Base-by-base conservation (phyloP, 2,329 filamentous ascomycete genomes). In the Decorospora gaudefroyi region DNA sequence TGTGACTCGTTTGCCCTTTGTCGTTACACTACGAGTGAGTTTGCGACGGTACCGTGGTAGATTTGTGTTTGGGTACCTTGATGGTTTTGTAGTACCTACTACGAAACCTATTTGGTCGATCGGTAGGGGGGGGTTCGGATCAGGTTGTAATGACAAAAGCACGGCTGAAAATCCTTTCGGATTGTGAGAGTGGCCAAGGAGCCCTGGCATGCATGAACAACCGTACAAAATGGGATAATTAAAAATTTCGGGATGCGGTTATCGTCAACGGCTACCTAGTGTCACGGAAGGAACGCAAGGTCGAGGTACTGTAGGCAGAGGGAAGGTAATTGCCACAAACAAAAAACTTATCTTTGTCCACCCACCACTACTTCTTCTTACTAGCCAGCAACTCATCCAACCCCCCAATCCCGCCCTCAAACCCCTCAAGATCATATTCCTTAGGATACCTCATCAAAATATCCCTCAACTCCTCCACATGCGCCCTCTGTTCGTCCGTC, bases 401-500 rank as follows among this genome's bases (percentile, higher is more conserved):
- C 11, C 83, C 85, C 29, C 82, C 78, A 46, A 84, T 77, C 0
- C 90, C 90, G 3, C 82, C 88, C 53, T 95, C 87, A 70, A 82
- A 90, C 55, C 85, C 82, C 11, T 77, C 78, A 33, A 93, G 66
- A 70, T 97, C 90, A 71, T 99, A 99, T 76, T 99, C 93, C 23
- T 88, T 84, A 0, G 92, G 91, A 73, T 97, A 99, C 59, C 80
- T 84, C 57, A 92, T 83, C 36, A 99, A 66, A 37, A 96, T 79
- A n/a, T 82, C 79, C 65, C 77, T 87, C 61, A 97, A 75, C 72
- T 91, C 81, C 53, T 73, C 72, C 75, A 89, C 90, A 76, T 99
- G 93, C 28, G 74, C 78, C 67, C 77, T 80, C 49, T 87, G 76
- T 59, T 95, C 90, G 32, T 87, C 85, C 0, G 90, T 96, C 57